Evolutionary conservation across 1,139 yeast genomes (phyloP).

Genomic region (Ogataea hybrid): DNA sequence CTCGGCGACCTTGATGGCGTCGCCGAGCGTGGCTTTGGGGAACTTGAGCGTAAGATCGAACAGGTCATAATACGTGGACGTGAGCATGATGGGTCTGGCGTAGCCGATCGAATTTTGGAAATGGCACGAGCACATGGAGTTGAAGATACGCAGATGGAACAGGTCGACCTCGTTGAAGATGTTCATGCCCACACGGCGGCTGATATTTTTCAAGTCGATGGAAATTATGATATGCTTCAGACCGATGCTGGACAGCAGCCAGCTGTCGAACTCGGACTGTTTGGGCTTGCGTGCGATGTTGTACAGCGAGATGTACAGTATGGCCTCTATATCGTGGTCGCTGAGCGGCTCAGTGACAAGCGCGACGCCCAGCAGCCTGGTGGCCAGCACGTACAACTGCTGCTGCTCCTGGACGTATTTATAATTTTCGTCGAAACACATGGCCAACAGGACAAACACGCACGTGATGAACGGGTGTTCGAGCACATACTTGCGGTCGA

Average conservation of each 20-base stretch:
- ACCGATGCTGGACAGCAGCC: conserved; percentile 49
- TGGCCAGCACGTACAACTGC: conserved; percentile 42
- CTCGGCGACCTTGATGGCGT: conserved; percentile 47
- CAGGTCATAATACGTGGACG: conserved; percentile 35
- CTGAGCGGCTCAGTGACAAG: conserved; percentile 47
- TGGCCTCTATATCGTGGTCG: conserved; percentile 55
- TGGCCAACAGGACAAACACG: conserved; percentile 48
- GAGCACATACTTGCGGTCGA: conserved; percentile 40
- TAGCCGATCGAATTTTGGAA: conserved; percentile 46
- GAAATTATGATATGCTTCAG: conserved; percentile 45
- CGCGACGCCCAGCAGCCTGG: conserved; percentile 44
- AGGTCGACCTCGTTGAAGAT: conserved; percentile 35
- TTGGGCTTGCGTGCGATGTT: conserved; percentile 50
- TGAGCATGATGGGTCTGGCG: conserved; percentile 41
- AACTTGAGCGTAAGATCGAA: conserved; percentile 41
- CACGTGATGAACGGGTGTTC: conserved; percentile 49
- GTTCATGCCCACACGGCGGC: conserved; percentile 33
- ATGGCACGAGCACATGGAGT: conserved; percentile 47
- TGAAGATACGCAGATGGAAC: conserved; percentile 49
- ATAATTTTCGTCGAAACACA: conserved; percentile 49
- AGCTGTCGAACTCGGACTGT: conserved; percentile 46
- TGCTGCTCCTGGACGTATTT: conserved; percentile 45
- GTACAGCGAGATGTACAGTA: conserved; percentile 48
- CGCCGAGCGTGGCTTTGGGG: conserved; percentile 47
- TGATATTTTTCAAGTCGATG: conserved; percentile 40